Evolutionary conservation across 352 stramenopile species (phyloP), one percentile per base, ranked within the genome.

Genomic region (Pythium aristosporum): DNA sequence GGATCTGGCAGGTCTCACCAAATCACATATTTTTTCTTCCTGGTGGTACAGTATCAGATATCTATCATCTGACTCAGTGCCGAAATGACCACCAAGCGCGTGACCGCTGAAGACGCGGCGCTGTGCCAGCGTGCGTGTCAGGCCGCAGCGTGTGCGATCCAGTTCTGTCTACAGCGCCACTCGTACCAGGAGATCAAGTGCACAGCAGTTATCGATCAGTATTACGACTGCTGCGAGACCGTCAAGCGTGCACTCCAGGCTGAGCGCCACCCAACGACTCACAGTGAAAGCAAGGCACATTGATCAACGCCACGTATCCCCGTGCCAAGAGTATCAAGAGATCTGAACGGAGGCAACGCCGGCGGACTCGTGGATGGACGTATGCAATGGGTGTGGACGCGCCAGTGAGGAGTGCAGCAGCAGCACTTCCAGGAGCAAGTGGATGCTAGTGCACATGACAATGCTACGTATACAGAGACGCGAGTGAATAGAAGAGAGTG

Each of bases 151-250:
- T 95, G 85, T 50, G 81, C 81, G 46, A 93, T 93, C 72, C 87
- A 95, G 72, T 79, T 80, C 61, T 95, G 87, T 75, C 72, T 95
- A 37, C 76, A 90, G 74, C 82, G 79, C 18, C 71, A 68, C 49
- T 72, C 73, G 25, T 93, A 95, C 59, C 82, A 95, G 62, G 83
- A 95, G 63, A 81, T 43, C 67, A 80, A 75, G 52, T 95, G 87
- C 65, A 56, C 66, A 16, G 71, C 69, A 10, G 68, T 79, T 25
- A 91, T 95, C 54, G 65, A 87, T 48, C 73, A 73, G 13, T 93
- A 91, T 61, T 89, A 87, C 57, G 74, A 88, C 51, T 95, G 86
- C 68, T 92, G 82, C 66, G 57, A 74, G 16, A 63, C 72, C 39
- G 80, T 69, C 51, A 87, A 80, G 53, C 44, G 74, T 49, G 75